These are phyloP conservation scores for Neurospora terricola DNA, from an alignment of 495 filamentous ascomycete genomes.

Conservation along the genomic window DNA sequence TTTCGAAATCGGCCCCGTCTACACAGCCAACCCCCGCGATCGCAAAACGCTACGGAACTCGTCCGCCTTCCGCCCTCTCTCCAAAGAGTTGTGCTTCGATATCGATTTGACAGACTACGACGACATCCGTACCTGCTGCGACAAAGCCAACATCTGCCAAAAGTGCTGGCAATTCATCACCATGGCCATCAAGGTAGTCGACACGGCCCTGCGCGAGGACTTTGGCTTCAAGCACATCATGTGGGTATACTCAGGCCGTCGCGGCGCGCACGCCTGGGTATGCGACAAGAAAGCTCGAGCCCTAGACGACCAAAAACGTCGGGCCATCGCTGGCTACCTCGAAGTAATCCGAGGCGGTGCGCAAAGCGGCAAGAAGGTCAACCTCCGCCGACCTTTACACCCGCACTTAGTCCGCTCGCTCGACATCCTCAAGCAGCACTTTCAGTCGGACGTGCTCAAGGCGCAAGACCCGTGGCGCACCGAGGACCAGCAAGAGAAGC, in stretches of 20 bases:
- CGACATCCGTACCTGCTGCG: constrained; percentile 89
- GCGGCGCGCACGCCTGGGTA: constrained; percentile 98
- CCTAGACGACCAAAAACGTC: constrained; percentile 74
- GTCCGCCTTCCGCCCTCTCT: constrained; percentile 59
- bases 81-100: constrained; percentile 95
- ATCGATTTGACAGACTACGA: constrained; percentile 99
- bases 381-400: constrained; percentile 75
- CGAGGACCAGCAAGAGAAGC: constrained; percentile 54
- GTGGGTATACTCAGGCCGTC: constrained; percentile 95
- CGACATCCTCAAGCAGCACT: constrained; percentile 65
- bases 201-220: constrained; percentile 77
- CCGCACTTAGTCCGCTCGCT: constrained; percentile 83
- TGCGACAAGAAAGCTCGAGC: constrained; percentile 78
- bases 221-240: constrained; percentile 94
- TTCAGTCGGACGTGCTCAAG: constrained; percentile 67
- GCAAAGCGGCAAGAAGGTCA: constrained; percentile 79
- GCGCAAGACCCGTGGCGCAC: constrained; percentile 79
- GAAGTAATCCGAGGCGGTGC: constrained; percentile 77
- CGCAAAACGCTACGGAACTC: constrained; percentile 77
- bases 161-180: constrained; percentile 96
- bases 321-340: constrained; percentile 76
- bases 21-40: constrained; percentile 85
- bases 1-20: constrained; percentile 96
- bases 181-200: constrained; percentile 92
- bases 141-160: constrained; percentile 81